phyloP scores from a whole-genome alignment of 345 rosid genomes.

The Corchorus olitorius region DNA sequence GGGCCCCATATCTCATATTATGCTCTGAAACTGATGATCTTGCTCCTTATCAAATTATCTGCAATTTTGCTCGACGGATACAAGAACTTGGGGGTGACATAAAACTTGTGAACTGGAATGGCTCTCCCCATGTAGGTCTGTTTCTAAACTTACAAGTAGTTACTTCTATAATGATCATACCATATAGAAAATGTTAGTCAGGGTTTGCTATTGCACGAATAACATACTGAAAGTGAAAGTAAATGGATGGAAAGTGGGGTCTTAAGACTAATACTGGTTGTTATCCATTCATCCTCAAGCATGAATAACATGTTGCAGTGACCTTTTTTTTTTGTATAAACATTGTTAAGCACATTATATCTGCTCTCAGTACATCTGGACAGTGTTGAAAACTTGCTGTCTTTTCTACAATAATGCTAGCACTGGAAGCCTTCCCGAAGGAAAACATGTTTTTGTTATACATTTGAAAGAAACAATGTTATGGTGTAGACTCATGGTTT shows the following conservation, averaged over 20 bases:
- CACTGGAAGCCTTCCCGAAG: neutral
- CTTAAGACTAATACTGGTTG: neutral
- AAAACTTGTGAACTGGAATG: slow-evolving; percentile 72
- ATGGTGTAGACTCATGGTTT: neutral
- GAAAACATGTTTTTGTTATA: neutral
- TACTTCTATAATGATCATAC: neutral
- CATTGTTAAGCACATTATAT: neutral
- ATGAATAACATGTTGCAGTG: neutral
- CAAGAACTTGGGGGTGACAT: slow-evolving; percentile 79
- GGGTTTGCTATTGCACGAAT: neutral
- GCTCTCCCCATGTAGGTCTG: slow-evolving; percentile 93
- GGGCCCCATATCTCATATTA: slow-evolving; percentile 81
- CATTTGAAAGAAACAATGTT: neutral
- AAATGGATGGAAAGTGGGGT: neutral
- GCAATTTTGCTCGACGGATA: slow-evolving; percentile 71
- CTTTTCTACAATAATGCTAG: neutral
- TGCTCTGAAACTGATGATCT: slow-evolving; percentile 85
- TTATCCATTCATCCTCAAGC: neutral
- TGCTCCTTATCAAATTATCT: slow-evolving; percentile 70
- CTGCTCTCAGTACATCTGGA: neutral
- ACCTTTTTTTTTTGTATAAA: neutral
- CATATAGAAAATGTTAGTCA: neutral
- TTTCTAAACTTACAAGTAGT: slow-evolving; percentile 21
- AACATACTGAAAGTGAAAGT: neutral
- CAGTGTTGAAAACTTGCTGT: neutral